Evolutionary conservation across 768 basidiomycete species (phyloP).

Genomic region (Solioccasus polychromus): DNA sequence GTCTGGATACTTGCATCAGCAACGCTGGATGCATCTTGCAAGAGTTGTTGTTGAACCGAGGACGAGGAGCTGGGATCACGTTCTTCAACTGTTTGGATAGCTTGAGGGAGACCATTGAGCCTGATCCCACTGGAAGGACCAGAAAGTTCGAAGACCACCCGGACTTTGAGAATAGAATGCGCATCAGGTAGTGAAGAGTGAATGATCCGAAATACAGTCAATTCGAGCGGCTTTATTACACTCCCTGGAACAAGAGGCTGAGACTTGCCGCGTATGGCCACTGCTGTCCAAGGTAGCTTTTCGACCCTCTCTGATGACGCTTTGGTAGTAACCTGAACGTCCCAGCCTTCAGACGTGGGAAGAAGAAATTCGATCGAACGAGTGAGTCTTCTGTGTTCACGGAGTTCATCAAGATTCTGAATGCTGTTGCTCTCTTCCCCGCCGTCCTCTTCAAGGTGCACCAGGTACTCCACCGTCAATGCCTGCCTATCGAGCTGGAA

Average conservation of each 20-base stretch:
- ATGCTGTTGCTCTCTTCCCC: conserved; percentile 18
- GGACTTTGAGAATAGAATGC: conserved; percentile 79
- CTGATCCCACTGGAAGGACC: conserved; percentile 73
- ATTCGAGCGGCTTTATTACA: conserved; percentile 42
- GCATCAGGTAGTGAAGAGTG: conserved; percentile 71
- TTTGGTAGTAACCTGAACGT: conserved; percentile 73
- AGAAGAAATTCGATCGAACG: conserved; percentile 81
- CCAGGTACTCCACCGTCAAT: conserved; percentile 77
- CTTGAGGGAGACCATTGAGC: conserved; percentile 80
- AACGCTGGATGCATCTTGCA: conserved; percentile 72
- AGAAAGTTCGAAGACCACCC: conserved; percentile 77
- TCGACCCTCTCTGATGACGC: conserved; percentile 73
- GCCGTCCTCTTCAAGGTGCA: conserved; percentile 62
- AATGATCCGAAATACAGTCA: conserved; percentile 59
- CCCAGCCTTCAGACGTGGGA: conserved; percentile 79
- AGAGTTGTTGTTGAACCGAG: conserved; percentile 40
- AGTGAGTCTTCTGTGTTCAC: conserved; percentile 67
- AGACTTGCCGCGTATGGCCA: conserved; percentile 47
- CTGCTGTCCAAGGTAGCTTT: conserved; percentile 69
- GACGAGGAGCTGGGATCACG: conserved; percentile 58
- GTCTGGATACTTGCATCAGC: conserved; percentile 67
- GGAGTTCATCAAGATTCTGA: conserved; percentile 62
- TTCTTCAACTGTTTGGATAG: conserved; percentile 62
- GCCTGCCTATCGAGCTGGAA: conserved; percentile 85
- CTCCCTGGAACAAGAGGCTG: conserved; percentile 30